phyloP scores from a whole-genome alignment of 306 rosid species.

The Macrotyloma uniflorum region DNA sequence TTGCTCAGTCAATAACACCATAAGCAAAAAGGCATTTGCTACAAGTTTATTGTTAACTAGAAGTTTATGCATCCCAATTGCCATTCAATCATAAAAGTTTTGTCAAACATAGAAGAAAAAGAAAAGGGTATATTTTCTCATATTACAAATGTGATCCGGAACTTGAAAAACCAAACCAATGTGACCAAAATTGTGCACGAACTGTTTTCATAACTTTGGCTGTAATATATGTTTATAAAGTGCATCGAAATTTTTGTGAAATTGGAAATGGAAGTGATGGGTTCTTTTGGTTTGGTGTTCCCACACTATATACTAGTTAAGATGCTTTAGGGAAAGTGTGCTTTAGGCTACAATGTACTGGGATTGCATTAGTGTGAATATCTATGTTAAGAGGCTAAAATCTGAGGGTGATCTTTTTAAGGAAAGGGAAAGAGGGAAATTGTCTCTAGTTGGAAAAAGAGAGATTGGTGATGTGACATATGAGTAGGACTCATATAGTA shows the following conservation, averaged over 20 bases:
- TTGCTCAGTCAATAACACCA: conserved; percentile 33
- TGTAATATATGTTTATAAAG: conserved; percentile 10
- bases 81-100: not conserved
- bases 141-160: no score
- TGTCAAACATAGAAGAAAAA: not conserved
- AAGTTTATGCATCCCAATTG: not conserved
- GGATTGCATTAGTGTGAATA: conserved; percentile 4
- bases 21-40: conserved; percentile 4
- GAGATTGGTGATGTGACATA: conserved; percentile 11
- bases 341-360: conserved; percentile 17
- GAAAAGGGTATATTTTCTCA: no score
- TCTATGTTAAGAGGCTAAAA: not conserved
- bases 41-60: not conserved
- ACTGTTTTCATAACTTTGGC: not conserved
- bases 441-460: not conserved
- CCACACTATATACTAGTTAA: conserved; percentile 7
- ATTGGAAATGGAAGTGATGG: not conserved
- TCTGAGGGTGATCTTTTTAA: not conserved
- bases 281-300: conserved; percentile 14
- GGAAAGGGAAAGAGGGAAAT: not conserved
- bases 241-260: conserved; percentile 25
- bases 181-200: not conserved
- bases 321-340: conserved; percentile 33
- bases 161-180: no score
- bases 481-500: not conserved